Base-by-base conservation (phyloP, 108 stramenopile species). In the Pelagomonas calceolata region DNA sequence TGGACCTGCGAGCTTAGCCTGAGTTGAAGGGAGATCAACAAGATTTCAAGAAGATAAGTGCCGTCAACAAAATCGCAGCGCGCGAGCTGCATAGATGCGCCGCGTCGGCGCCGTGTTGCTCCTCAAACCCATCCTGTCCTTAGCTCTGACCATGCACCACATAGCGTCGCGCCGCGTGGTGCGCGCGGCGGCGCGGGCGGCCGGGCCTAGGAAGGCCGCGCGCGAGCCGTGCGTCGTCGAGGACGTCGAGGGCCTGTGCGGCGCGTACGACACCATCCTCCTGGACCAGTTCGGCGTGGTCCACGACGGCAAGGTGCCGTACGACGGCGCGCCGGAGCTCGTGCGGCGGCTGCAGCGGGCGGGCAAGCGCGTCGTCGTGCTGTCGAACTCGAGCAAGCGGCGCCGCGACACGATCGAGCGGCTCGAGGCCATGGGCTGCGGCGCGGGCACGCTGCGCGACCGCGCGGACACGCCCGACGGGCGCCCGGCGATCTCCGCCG, bases 271-370 rank as follows among this genome's bases (percentile, higher is more conserved):
- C 74, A 79, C 86, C 10, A 91, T 91, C 67, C 73, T 94, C 0
- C 69, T 94, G 34, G 94, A 95, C 72, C 92, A 93, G 88, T 95
- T 91, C 91, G 92, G 92, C 21, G 92, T 94, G 1, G 81, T 95
- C 87, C 94, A 95, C 73, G 85, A 95, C 73, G 94, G 94, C 14
- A 70, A 68, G 63, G 68, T 35, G 32, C 76, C 91, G 15, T 95
- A 95, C 65, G 86, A 87, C 12, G 91, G 91, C 0, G 92, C 91
- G 0, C 68, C 91, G 66, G 86, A 91, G 34, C 78, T 81, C n/a
- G 73, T 94, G 26, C 36, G 75, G 17, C 64, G 81, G 76, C 80
- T 95, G 35, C 72, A 84, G 36, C 36, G 63, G 30, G 17, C 34
- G 74, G 86, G 37, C 64, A 95, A 94, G 73, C 76, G 82, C 29